Evolutionary conservation across 768 basidiomycete genomes (phyloP).

Genomic region (Tylopilus rubrobrunneus): DNA sequence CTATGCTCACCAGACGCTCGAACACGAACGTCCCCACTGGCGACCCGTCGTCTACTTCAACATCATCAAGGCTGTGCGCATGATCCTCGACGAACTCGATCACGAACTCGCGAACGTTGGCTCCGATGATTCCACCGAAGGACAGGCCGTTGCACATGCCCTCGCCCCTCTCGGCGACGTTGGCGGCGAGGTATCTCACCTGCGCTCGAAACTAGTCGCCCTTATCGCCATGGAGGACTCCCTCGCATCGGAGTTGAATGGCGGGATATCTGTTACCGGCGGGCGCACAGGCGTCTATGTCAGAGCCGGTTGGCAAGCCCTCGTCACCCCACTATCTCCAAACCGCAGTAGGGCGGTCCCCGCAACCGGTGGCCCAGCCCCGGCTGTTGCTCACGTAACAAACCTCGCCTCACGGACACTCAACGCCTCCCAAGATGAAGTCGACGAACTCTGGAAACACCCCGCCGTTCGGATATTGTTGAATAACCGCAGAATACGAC

Average conservation of each 20-base stretch:
- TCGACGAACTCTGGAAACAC: conserved; percentile 67
- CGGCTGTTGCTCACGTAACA: conserved; percentile 39
- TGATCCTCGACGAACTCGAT: conserved; percentile 70
- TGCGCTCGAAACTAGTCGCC: conserved; percentile 57
- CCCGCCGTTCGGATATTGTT: conserved; percentile 58
- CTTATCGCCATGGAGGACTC: conserved; percentile 64
- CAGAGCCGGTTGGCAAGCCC: conserved; percentile 68
- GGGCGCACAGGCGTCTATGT: conserved; percentile 62
- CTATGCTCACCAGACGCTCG: conserved; percentile 68
- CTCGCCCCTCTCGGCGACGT: conserved; percentile 33
- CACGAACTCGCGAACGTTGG: conserved; percentile 42
- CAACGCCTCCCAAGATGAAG: conserved; percentile 44
- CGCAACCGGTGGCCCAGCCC: conserved; percentile 29
- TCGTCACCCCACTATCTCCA: conserved; percentile 41
- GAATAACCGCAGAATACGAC: conserved; percentile 52
- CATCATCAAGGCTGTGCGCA: conserved; percentile 73
- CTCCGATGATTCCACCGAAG: conserved; percentile 27
- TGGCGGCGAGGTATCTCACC: conserved; percentile 43
- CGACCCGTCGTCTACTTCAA: conserved; percentile 80
- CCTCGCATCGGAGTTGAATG: conserved; percentile 64
- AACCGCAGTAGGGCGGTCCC: conserved; percentile 41
- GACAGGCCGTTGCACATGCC: conserved; percentile 29
- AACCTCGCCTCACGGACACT: conserved; percentile 56
- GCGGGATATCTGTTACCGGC: conserved; percentile 58
- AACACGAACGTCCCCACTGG: conserved; percentile 72